Evolutionary conservation across 352 stramenopile species (phyloP).

Genomic region (Phytophthora quininea): DNA sequence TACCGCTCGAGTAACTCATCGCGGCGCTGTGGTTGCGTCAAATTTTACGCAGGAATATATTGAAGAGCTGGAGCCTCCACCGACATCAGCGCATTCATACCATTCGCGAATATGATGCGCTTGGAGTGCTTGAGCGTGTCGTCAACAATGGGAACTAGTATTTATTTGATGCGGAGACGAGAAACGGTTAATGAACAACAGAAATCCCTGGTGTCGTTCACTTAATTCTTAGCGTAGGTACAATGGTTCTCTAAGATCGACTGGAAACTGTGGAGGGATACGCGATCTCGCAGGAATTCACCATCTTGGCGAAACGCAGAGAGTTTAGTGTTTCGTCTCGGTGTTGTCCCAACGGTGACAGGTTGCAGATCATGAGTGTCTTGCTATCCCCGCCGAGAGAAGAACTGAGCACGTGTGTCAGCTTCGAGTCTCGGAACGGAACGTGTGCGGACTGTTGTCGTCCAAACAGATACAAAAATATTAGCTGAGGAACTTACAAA

Average conservation of each 20-base stretch:
- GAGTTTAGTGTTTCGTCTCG: constrained; percentile 89
- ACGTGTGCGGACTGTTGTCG: constrained; percentile 66
- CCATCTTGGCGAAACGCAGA: constrained; percentile 87
- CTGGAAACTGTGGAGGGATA: constrained; percentile 62
- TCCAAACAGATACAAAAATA: not conserved
- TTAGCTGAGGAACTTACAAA: constrained; percentile 3
- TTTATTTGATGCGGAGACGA: too few species aligned
- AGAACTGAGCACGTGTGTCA: constrained; percentile 87
- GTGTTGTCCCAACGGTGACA: constrained; percentile 77
- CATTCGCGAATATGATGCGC: constrained; percentile 40
- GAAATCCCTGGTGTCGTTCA: not conserved
- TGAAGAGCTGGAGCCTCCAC: constrained; percentile 34
- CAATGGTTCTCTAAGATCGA: constrained; percentile 41
- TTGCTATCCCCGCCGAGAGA: constrained; percentile 88
- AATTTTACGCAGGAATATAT: constrained; percentile 59
- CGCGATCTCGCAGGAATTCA: constrained; percentile 88
- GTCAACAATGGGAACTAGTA: too few species aligned
- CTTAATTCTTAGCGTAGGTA: constrained; percentile 21
- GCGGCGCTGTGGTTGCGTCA: not conserved
- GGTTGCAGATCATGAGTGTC: constrained; percentile 92
- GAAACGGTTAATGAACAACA: not conserved
- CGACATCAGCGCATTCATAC: constrained; percentile 39
- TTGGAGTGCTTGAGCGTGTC: not conserved
- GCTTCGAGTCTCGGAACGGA: constrained; percentile 90
- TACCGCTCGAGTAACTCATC: too few species aligned